Evolutionary conservation across 2,329 filamentous ascomycete genomes (phyloP), one percentile per base, ranked within the genome.

Genomic region (Huntiella abstrusa): DNA sequence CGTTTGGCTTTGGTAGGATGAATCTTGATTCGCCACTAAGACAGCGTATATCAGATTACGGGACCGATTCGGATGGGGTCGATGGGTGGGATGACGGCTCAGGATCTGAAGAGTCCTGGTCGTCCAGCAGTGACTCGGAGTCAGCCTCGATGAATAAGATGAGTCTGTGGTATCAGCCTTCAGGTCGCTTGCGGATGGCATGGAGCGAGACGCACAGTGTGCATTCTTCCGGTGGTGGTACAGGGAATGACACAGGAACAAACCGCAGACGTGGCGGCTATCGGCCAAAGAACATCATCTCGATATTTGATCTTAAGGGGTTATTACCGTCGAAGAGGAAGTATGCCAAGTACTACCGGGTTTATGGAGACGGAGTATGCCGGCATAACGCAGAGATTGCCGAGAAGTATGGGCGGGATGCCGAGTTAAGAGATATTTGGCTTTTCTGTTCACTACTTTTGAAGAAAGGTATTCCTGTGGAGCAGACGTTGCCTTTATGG

Each of bases 291-390:
- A 47, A 87, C 51, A 66, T 82, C 16, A 64, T 96, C 15, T 76
- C 76, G 1, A 75, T 95, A 35, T 71, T 87, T 55, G 70, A 84
- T 51, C 59, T 92, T 19, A 71, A 74, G 7, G 65, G 73, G 41
- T 59, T 85, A 10, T 63, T 94, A n/a, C 87, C 87, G 0, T 81
- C 83, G 2, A 91, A 86, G 58, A 71, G 71, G 49, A 70, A 76
- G 46, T 71, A 95, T 51, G 91, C 86, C 2, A 66, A 75, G 48
- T 74, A 82, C 53, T 98, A 96, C 60, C 72, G 71, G 17, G 81
- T 95, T 11, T 87, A 91, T 58, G 86, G 86, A 3, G 77, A 86
- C 51, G 73, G 80, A 34, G 76, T 94, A 3, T 96, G 88, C 60
- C 68, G 73, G 39, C 80, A 92, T 55, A 98, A 98, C 59, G 83